Evolutionary conservation across 2,329 filamentous ascomycete species (phyloP), one percentile per base, ranked within the genome.

Genomic region (Fusarium pseudoanthophilum): DNA sequence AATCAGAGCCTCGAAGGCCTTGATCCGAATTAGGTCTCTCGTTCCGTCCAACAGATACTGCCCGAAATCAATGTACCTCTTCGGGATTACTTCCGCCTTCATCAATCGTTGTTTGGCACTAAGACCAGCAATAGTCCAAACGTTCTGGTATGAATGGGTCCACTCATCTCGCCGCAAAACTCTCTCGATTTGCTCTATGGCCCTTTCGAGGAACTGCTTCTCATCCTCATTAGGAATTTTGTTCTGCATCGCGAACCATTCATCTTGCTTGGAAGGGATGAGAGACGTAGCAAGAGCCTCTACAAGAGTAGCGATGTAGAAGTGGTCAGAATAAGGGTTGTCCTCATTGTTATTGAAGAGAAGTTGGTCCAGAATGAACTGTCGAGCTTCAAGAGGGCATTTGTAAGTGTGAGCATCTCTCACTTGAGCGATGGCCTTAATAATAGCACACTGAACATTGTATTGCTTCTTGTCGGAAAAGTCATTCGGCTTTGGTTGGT

Each of bases 271-370:
- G 45, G 82, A 80, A 1, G 87, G 86, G 55, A 92, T 85, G 32
- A 91, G 83, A n/a, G 88, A 90, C 1, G 85, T 86, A 4, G 90
- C 87, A 32, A 92, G 81, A 1, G 88, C 86, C 46, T 87, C 85
- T 14, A 99, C 92, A 30, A 99, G 86, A 28, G 88, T 92, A 13
- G 94, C 91, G 60, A 99, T 90, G 79, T 98, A 99, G 77, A 93
- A 91, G 71, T 95, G 92, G 78, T 99, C 97, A 10, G 95, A 97
- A 79, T 90, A 97, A 56, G 92, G 83, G 77, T 99, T 99, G 68
- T 93, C 92, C 5, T 93, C 92, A 79, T 99, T 99, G 82, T 99
- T 95, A 79, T 99, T 99, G 84, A 95, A 95, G 55, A 93, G 92
- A 39, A 99, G 86, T 79, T 97, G 93, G 75, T 98, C 95, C 28